Percentiles rank a stretch among this genome's conserved stretches.
phyloP scores from a whole-genome alignment of 2,329 filamentous ascomycete genomes.

The Colletotrichum zoysiae region DNA sequence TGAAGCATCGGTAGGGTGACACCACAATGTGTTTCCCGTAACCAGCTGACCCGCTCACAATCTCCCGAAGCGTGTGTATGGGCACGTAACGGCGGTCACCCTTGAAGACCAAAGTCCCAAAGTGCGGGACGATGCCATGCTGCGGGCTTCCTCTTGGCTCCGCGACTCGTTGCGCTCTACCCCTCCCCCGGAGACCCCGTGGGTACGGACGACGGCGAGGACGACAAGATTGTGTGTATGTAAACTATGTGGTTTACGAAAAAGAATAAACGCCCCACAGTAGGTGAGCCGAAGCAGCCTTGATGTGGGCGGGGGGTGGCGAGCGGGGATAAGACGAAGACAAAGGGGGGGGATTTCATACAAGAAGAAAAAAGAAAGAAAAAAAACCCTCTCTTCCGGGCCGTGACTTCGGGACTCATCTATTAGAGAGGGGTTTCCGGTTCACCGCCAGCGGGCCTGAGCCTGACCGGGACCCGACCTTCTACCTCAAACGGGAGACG shows the following conservation, averaged over 20 bases:
- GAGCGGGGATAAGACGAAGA: too few relatives aligned
- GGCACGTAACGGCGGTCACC: conserved; percentile 20
- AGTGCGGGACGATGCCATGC: conserved; percentile 27
- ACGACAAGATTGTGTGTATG: background rate
- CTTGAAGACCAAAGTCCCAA: conserved; percentile 4
- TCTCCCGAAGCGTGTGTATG: conserved; percentile 17
- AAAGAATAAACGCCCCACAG: background rate
- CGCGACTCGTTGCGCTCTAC: conserved; percentile 26
- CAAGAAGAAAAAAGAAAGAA: too few relatives aligned
- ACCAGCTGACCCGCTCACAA: conserved; percentile 33
- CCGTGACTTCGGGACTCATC: background rate
- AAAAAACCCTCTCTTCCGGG: background rate
- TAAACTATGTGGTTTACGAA: background rate
- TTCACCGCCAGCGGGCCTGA: conserved; percentile 28
- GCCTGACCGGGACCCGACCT: conserved; percentile 36
- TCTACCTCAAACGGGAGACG: conserved; percentile 39
- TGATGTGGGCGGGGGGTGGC: background rate
- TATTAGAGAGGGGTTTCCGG: background rate
- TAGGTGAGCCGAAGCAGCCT: background rate
- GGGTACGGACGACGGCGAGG: conserved; percentile 15
- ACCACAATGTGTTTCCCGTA: conserved; percentile 29
- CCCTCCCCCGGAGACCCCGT: conserved; percentile 16
- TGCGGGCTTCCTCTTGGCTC: conserved; percentile 20
- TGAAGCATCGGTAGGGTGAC: conserved; percentile 8
- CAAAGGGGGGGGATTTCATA: too few relatives aligned